These are phyloP conservation scores for Kodamaea alishanica DNA, from an alignment of 1,139 yeast species.

Conservation along the genomic window DNA sequence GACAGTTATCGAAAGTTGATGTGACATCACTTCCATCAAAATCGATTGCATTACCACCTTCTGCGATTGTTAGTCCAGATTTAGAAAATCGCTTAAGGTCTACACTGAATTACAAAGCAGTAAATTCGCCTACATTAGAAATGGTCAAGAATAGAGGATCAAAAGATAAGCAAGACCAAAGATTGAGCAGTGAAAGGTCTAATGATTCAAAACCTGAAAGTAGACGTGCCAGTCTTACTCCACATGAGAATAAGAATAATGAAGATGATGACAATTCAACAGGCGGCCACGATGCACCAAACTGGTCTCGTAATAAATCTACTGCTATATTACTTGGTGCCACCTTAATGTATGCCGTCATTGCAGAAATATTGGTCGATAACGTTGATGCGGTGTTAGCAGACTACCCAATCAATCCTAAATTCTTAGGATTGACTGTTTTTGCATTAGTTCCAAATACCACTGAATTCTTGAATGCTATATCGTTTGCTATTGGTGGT, in stretches of 20 bases:
- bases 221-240: constrained; percentile 6
- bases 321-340: constrained; percentile 82
- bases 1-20: constrained; percentile 1
- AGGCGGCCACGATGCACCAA: constrained; percentile 94
- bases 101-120: constrained; percentile 7
- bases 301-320: constrained; percentile 88
- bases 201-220: constrained; percentile 2
- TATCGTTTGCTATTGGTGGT: constrained; percentile 93
- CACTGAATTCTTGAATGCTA: constrained; percentile 94
- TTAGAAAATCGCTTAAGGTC: constrained; percentile 7
- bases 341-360: constrained; percentile 81
- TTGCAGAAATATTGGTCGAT: constrained; percentile 92
- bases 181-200: background rate
- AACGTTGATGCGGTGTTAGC: constrained; percentile 87
- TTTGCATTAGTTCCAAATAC: constrained; percentile 97
- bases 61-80: constrained; percentile 1
- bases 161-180: background rate
- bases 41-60: constrained; percentile 12
- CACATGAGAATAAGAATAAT: constrained; percentile 4
- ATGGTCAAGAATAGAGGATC: constrained; percentile 13
- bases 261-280: constrained; percentile 31
- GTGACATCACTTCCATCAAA: constrained; percentile 1
- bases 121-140: constrained; percentile 22
- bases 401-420: constrained; percentile 77
- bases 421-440: constrained; percentile 86